These are phyloP conservation scores for Coniferiporia sulphurascens DNA, from an alignment of 1,284 basidiomycete species.

Conservation along the genomic window DNA sequence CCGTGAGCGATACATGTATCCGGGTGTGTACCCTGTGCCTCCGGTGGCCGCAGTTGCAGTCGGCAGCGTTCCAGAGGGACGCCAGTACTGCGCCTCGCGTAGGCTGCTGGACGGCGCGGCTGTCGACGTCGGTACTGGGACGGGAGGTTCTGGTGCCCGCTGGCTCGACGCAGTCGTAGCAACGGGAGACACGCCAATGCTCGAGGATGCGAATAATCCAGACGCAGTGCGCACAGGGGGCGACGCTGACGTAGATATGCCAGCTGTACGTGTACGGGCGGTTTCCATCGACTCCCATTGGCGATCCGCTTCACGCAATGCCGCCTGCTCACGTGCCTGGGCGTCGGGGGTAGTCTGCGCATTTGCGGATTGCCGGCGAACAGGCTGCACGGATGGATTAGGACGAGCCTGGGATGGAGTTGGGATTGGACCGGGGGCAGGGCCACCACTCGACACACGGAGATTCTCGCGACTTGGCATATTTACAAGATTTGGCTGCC, in stretches of 20 bases:
- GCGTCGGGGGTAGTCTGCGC: neutral
- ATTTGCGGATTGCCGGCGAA: too few relatives aligned
- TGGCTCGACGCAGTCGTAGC: too few relatives aligned
- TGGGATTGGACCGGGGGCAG: neutral
- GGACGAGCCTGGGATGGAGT: too few relatives aligned
- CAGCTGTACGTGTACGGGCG: neutral
- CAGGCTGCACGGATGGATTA: too few relatives aligned
- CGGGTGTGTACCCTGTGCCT: neutral
- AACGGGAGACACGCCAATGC: too few relatives aligned
- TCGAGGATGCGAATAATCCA: neutral
- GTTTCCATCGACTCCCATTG: constrained; percentile 3
- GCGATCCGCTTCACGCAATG: constrained; percentile 3
- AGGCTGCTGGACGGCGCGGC: neutral
- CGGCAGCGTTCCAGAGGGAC: neutral
- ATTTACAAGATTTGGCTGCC: constrained; percentile 11
- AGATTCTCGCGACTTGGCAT: neutral
- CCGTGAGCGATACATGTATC: neutral
- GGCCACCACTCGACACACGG: neutral
- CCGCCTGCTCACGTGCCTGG: constrained; percentile 1
- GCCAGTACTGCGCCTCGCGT: neutral
- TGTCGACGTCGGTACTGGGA: neutral
- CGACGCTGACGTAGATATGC: neutral
- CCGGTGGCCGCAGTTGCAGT: neutral
- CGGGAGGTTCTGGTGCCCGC: neutral
- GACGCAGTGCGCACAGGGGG: neutral